A percentile compares a stretch with the other conserved stretches of the same genome.
These are phyloP conservation scores for Blakeslea trispora DNA, from an alignment of 371 early-diverging fungal genomes.

Conservation along the genomic window DNA sequence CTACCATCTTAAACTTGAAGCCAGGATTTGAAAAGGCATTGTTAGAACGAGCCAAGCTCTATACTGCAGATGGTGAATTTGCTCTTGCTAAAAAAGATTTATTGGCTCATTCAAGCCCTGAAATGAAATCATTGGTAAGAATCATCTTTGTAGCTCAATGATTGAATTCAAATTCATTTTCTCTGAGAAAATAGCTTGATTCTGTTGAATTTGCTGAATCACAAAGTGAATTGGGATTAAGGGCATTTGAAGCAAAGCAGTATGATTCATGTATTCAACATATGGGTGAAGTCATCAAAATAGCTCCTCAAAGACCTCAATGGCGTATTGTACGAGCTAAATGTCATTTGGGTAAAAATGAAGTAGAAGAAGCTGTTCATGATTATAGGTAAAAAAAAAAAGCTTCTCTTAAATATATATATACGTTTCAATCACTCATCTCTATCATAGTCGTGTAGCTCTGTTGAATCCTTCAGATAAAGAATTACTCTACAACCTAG, in stretches of 20 bases:
- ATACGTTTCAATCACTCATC: neutral
- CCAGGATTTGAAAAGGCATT: slow-evolving; percentile 85
- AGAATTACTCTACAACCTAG: slow-evolving; percentile 58
- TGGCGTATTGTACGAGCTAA: slow-evolving; percentile 70
- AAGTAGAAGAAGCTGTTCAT: slow-evolving; percentile 80
- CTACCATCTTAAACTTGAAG: slow-evolving; percentile 76
- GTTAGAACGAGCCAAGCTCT: slow-evolving; percentile 79
- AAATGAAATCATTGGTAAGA: slow-evolving; percentile 11
- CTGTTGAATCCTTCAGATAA: slow-evolving; percentile 70
- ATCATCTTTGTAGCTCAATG: no score
- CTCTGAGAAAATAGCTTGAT: no score
- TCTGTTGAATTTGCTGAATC: slow-evolving; percentile 47
- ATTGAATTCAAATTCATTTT: no score
- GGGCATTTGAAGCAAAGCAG: slow-evolving; percentile 42
- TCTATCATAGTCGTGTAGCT: slow-evolving; percentile 61
- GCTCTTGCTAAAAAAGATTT: slow-evolving; percentile 61
- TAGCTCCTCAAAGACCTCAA: slow-evolving; percentile 60
- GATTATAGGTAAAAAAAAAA: slow-evolving; percentile 68
- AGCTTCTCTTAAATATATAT: neutral
- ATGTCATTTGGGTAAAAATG: slow-evolving; percentile 69
- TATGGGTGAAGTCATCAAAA: slow-evolving; percentile 56
- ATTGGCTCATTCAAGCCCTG: slow-evolving; percentile 2
- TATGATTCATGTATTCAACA: slow-evolving; percentile 65
- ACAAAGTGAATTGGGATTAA: slow-evolving; percentile 40
- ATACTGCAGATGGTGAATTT: slow-evolving; percentile 72